Conservation (phyloP, 1,284 basidiomycete genomes). For the Malassezia slooffiae region DNA sequence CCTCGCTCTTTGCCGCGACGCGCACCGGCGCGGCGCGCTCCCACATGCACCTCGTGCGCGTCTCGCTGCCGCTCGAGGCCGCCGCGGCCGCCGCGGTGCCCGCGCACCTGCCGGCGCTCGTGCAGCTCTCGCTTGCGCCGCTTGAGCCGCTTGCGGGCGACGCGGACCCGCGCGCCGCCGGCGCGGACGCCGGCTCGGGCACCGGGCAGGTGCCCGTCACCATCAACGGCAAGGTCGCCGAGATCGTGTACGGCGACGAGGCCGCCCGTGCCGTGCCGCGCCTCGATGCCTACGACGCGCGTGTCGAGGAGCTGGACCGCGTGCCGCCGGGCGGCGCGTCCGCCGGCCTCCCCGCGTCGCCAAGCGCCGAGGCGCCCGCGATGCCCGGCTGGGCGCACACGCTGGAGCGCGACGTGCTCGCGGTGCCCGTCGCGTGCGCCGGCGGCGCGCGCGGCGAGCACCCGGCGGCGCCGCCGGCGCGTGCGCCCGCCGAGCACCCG, state of each 20-base stretch:
- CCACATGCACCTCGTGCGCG: slow-evolving; percentile 36
- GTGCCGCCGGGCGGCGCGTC: not conserved
- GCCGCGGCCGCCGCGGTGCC: slow-evolving; percentile 15
- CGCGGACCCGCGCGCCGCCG: not conserved
- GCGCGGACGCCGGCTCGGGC: not conserved
- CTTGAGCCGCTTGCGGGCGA: not conserved
- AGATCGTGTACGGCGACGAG: slow-evolving; percentile 14
- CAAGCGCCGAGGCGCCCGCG: too few species aligned
- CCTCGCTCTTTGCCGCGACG: slow-evolving; percentile 41
- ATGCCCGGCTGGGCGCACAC: slow-evolving; percentile 1
- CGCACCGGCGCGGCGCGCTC: slow-evolving; percentile 31
- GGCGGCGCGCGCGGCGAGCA: not conserved
- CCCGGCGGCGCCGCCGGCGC: slow-evolving; percentile 12
- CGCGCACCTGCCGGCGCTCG: slow-evolving; percentile 14
- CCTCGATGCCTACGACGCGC: not conserved
- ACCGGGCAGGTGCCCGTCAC: slow-evolving; percentile 14
- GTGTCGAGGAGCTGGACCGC: slow-evolving; percentile 6
- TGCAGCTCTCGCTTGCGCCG: slow-evolving; percentile 20
- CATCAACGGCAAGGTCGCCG: slow-evolving; percentile 13
- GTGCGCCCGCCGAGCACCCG: slow-evolving; percentile 18
- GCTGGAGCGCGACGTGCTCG: slow-evolving; percentile 10
- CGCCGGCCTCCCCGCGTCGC: not conserved
- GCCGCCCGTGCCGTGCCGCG: slow-evolving; percentile 1
- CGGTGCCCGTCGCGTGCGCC: slow-evolving; percentile 10
- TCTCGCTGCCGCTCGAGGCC: slow-evolving; percentile 19